Conservation (phyloP, 495 filamentous ascomycete genomes). For the Beverwykella pulmonaria region DNA sequence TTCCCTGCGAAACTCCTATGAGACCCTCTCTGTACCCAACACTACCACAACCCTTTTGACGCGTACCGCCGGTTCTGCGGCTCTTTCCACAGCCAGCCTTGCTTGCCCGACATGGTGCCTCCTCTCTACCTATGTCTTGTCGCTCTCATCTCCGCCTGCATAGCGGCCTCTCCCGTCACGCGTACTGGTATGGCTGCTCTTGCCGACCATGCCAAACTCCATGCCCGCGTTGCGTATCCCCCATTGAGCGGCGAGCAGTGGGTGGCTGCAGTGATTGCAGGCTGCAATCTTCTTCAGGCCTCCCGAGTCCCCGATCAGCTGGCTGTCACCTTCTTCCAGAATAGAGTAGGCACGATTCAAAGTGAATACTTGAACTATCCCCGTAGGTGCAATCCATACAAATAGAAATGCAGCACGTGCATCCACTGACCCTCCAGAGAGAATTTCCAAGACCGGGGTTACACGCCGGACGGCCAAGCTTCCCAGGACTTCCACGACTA, state of each 20-base stretch:
- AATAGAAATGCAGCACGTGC: background rate
- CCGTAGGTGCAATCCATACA: background rate
- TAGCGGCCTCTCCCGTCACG: too few relatives aligned
- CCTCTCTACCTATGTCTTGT: too few relatives aligned
- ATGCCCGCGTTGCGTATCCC: too few relatives aligned
- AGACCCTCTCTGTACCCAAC: too few relatives aligned
- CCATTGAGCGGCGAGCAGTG: background rate
- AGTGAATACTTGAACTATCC: background rate
- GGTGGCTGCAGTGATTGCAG: background rate
- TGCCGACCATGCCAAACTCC: too few relatives aligned
- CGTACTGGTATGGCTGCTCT: too few relatives aligned
- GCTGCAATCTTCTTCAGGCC: background rate
- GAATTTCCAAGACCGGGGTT: slow-evolving; percentile 2
- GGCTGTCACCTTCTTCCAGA: background rate
- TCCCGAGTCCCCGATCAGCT: background rate
- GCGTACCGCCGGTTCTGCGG: too few relatives aligned
- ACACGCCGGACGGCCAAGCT: background rate
- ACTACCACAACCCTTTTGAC: too few relatives aligned
- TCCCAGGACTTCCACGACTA: background rate
- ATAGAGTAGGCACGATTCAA: background rate
- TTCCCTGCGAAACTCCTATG: too few relatives aligned
- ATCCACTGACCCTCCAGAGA: background rate
- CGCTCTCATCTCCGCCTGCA: too few relatives aligned
- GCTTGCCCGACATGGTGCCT: too few relatives aligned
- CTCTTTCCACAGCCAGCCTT: too few relatives aligned